A percentile compares a stretch with the other conserved stretches of the same genome.
Conservation (phyloP, 495 filamentous ascomycete genomes). For the Geopyxis carbonaria region DNA sequence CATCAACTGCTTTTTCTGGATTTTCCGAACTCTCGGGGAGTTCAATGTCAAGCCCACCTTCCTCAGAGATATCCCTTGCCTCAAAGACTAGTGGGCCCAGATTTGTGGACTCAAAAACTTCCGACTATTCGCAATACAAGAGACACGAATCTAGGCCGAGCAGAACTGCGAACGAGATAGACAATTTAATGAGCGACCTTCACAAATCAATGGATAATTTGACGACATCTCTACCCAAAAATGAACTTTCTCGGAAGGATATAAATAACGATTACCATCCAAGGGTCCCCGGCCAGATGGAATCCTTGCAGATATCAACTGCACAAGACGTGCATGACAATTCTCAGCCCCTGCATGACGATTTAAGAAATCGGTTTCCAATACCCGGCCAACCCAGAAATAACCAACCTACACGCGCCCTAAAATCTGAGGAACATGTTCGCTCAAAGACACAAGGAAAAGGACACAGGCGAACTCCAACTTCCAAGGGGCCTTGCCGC, state of each 20-base stretch:
- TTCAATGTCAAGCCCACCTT: slow-evolving; percentile 16
- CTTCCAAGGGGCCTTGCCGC: slow-evolving; percentile 57
- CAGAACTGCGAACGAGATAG: slow-evolving; percentile 22
- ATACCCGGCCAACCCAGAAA: background rate
- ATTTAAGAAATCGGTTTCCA: background rate
- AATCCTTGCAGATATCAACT: too few species aligned
- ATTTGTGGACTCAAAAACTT: slow-evolving; percentile 24
- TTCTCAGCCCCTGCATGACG: background rate
- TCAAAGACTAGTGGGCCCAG: slow-evolving; percentile 26
- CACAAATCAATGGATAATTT: slow-evolving; percentile 33
- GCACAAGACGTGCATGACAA: too few species aligned
- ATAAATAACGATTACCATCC: too few species aligned
- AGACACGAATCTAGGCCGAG: slow-evolving; percentile 6
- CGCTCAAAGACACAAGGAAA: slow-evolving; percentile 5
- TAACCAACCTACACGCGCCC: background rate
- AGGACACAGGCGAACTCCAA: slow-evolving; percentile 19
- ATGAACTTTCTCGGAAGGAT: too few species aligned
- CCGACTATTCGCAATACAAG: background rate
- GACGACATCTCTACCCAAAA: background rate
- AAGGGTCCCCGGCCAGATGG: too few species aligned
- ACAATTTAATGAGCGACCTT: slow-evolving; percentile 37
- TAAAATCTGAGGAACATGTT: background rate
- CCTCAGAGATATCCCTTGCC: slow-evolving; percentile 25
- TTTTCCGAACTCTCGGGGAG: slow-evolving; percentile 22
- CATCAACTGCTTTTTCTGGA: slow-evolving; percentile 19